phyloP scores from a whole-genome alignment of 2,329 filamentous ascomycete species.

The Zasmidium angulare region DNA sequence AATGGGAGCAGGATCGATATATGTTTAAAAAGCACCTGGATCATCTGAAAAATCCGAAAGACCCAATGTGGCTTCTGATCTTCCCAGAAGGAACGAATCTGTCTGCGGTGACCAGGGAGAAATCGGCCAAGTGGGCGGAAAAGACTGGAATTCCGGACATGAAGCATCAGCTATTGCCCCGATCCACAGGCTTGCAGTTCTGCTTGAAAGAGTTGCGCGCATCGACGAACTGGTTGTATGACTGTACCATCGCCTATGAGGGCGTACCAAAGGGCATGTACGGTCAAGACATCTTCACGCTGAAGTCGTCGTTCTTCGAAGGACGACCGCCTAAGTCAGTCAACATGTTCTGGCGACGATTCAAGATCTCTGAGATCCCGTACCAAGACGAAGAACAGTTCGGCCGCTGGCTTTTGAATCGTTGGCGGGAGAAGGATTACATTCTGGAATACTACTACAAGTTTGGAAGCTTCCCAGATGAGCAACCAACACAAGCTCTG shows the following conservation, averaged over 20 bases:
- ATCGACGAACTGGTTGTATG: conserved; percentile 80
- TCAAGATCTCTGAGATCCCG: conserved; percentile 76
- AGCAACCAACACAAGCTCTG: conserved; percentile 45
- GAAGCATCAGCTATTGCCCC: conserved; percentile 72
- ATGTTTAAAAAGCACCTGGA: conserved; percentile 72
- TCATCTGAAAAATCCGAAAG: conserved; percentile 66
- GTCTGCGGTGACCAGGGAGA: conserved; percentile 66
- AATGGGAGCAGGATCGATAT: conserved; percentile 77
- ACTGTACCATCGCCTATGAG: conserved; percentile 94
- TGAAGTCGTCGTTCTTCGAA: conserved; percentile 83
- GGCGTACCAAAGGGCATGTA: conserved; percentile 79
- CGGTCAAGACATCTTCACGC: conserved; percentile 86
- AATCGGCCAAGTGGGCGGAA: conserved; percentile 72
- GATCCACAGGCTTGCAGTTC: conserved; percentile 78
- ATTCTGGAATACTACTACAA: conserved; percentile 75
- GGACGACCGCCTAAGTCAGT: conserved; percentile 90
- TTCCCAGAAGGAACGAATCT: conserved; percentile 88
- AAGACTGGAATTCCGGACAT: conserved; percentile 73
- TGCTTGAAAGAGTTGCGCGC: conserved; percentile 73
- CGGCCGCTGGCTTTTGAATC: conserved; percentile 77
- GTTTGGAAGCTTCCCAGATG: conserved; percentile 77
- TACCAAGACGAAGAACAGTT: conserved; percentile 72
- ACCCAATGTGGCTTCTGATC: conserved; percentile 87
- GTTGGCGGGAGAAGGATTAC: conserved; percentile 91
- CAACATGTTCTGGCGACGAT: conserved; percentile 94